Evolutionary conservation across 2,329 filamentous ascomycete genomes (phyloP).

Genomic region (Periconia digitata): DNA sequence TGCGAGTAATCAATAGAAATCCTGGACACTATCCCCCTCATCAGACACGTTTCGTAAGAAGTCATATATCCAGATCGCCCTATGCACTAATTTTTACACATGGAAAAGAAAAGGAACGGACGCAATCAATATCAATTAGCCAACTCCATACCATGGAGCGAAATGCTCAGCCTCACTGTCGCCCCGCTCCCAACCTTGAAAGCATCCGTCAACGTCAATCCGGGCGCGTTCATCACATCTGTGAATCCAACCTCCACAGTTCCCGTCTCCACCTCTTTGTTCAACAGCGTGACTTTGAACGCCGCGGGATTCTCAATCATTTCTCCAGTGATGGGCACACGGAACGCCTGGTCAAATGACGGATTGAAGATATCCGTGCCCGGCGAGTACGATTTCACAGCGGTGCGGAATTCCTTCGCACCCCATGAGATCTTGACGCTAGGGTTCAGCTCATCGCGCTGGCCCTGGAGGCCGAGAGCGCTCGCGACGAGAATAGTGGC

Average conservation of each 20-base stretch:
- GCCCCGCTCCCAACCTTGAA: conserved; percentile 32
- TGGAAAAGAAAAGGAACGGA: background rate
- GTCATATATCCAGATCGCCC: too few relatives aligned
- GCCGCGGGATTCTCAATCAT: conserved; percentile 22
- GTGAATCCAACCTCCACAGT: conserved; percentile 26
- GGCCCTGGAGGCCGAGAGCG: conserved; percentile 46
- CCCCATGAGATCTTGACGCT: conserved; percentile 51
- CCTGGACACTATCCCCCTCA: too few relatives aligned
- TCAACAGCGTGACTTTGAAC: conserved; percentile 32
- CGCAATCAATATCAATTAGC: background rate
- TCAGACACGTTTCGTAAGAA: too few relatives aligned
- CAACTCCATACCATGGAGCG: conserved; percentile 20
- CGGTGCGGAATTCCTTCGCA: conserved; percentile 46
- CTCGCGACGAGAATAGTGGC: conserved; percentile 49
- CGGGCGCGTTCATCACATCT: conserved; percentile 26
- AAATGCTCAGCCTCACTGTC: conserved; percentile 24
- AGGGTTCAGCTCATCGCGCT: conserved; percentile 49
- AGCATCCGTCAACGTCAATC: conserved; percentile 18
- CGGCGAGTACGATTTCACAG: conserved; percentile 46
- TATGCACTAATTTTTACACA: background rate
- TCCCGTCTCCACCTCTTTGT: conserved; percentile 30
- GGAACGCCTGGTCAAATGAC: conserved; percentile 50
- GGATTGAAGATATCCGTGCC: conserved; percentile 54
- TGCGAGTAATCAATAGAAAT: too few relatives aligned
- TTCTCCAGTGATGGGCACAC: conserved; percentile 44